Base-by-base conservation (phyloP, 441 rosid genomes). In the Corymbia calophylla region DNA sequence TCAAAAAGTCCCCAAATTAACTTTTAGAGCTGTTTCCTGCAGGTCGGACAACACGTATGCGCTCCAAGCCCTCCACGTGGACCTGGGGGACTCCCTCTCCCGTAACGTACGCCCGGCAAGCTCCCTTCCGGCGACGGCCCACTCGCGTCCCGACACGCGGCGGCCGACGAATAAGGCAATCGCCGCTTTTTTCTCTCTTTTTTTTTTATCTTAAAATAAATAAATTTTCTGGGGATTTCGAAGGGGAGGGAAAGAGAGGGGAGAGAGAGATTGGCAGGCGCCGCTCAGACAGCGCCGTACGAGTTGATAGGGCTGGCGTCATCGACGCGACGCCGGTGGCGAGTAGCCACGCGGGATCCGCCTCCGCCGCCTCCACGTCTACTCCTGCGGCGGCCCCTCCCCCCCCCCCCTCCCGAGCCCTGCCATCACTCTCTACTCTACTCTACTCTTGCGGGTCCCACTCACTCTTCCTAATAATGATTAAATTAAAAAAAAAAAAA, bases 1-100 rank as follows among this genome's bases (percentile, higher is more conserved):
- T 7, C 2, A 23, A 32, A 5, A 10, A 15, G 31, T 9, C 12
- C 31, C 17, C 86, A 86, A 91, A 39, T 39, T 39, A 39, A 39
- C 44, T 39, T 92, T 87, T 93, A 93, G 91, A 86, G 80, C 95
- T 94, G 97, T 95, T 96, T 91, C 96, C 97, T 89, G 91, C 94
- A 64, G 91, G 94, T 94, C 93, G 90, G 94, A 94, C 97, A 95
- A 93, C 92, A 53, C 91, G 91, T 56, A 49, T 81, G 93, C 91
- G 8, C 62, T 51, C 44, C 35, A 7, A 35, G 90, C 90, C 85
- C 89, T 89, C 96, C 95, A 93, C 95, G 95, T 94, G 87, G 87
- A 86, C 87, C 8, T 2, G 56, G 94, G 95, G 93, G 87, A 31
- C 91, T 70, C 91, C 89, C 87, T 29, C 31, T 21, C 56, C 39